phyloP scores from a whole-genome alignment of 148 eudicot species.

The Nyssa sinensis region DNA sequence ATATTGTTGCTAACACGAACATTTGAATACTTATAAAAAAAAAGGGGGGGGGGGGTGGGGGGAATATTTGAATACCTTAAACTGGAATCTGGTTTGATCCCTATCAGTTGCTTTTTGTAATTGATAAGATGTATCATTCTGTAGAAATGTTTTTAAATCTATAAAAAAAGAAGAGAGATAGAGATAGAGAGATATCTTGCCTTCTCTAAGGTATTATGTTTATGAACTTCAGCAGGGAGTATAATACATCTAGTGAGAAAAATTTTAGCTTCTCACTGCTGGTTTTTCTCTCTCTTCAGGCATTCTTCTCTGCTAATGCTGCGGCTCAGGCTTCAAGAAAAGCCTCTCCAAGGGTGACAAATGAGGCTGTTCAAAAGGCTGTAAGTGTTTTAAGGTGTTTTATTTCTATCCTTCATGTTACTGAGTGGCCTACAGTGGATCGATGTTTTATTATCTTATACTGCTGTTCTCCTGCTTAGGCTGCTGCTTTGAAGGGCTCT shows the following conservation, averaged over 20 bases:
- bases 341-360: conserved; percentile 66
- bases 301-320: conserved; percentile 64
- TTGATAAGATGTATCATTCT: neutral
- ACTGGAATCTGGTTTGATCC: neutral
- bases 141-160: neutral
- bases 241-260: neutral
- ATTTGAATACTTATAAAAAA: too few relatives aligned
- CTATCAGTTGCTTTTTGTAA: neutral
- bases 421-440: neutral
- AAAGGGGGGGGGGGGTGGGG: too few relatives aligned
- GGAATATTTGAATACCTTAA: neutral
- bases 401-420: neutral
- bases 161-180: too few relatives aligned
- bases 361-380: conserved; percentile 71
- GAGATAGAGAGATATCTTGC: too few relatives aligned
- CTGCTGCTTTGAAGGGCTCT: conserved; percentile 54
- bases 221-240: too few relatives aligned
- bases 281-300: conserved; percentile 34
- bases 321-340: conserved; percentile 65
- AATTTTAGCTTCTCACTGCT: conserved; percentile 3
- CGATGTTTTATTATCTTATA: neutral
- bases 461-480: conserved; percentile 26
- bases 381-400: too few relatives aligned
- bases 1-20: neutral
- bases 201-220: neutral